Evolutionary conservation across 208 protist species (phyloP), one percentile per base, ranked within the genome.

Genomic region (Leishmania tropica): DNA sequence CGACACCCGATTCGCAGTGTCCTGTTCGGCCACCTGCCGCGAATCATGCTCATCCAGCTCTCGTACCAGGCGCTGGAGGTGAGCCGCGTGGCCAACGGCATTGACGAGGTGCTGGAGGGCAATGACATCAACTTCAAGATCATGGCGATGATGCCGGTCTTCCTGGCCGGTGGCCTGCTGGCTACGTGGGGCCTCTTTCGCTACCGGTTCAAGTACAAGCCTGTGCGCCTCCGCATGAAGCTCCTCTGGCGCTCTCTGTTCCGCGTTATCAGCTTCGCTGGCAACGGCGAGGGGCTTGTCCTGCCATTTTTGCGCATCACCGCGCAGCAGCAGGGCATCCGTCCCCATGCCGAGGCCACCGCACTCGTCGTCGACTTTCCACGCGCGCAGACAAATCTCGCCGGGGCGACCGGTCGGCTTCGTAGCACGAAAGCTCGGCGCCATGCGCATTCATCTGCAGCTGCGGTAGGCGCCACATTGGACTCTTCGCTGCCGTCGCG

Each of bases 71-170:
- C 89, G n/a, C 84, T 95, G 3, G 93, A 95, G 77, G 87, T 97
- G 54, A 95, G 85, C 53, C 89, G 92, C 0, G 92, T 95, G n/a
- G 84, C 89, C 31, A 95, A 93, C 54, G 86, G 87, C 58, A 94
- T 95, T n/a, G 92, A 95, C 45, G 92, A 95, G 80, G 90, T 95
- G 53, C 87, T 97, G 56, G 90, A 92, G 64, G 88, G 89, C 77
- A 97, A 95, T 81, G 91, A 94, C 67, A 76, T 97, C 53, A 97
- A 95, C 68, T 95, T 95, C 78, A 91, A 93, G 79, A 78, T 97
- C 21, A 95, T 95, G 90, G 89, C 92, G 21, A 85, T 95, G 80
- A 83, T 93, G 72, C 93, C 92, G 6, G 80, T 95, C 8, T 81
- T 95, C 24, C 78, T 78, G 15, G 78, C 85, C 0, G 79, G 83